These are phyloP conservation scores for Volvariella surrecta DNA, from an alignment of 1,284 basidiomycete species.

Conservation along the genomic window DNA sequence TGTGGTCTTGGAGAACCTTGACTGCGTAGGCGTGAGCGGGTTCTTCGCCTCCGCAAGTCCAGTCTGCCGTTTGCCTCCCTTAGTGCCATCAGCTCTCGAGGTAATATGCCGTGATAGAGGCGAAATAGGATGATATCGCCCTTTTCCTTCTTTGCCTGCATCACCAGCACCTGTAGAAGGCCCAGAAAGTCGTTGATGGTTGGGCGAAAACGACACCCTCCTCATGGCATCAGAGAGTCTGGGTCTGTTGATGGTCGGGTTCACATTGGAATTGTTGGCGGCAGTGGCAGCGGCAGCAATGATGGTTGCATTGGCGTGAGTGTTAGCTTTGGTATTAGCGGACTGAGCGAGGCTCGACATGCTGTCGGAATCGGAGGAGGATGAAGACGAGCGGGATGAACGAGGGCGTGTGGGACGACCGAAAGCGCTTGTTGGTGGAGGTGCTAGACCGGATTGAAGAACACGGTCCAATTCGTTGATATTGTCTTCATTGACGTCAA, in stretches of 20 bases:
- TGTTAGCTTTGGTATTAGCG: slow-evolving; percentile 43
- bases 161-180: slow-evolving; percentile 12
- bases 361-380: slow-evolving; percentile 36
- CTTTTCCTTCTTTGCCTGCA: slow-evolving; percentile 6
- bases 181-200: slow-evolving; percentile 50
- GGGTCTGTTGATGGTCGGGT: slow-evolving; percentile 23
- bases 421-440: slow-evolving; percentile 15
- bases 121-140: too few species aligned
- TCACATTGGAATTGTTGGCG: slow-evolving; percentile 10
- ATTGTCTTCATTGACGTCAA: slow-evolving; percentile 29
- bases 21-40: too few species aligned
- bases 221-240: slow-evolving; percentile 60
- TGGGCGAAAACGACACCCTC: slow-evolving; percentile 60
- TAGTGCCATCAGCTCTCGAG: too few species aligned
- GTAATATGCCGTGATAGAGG: too few species aligned
- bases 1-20: too few species aligned
- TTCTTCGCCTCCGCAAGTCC: too few species aligned
- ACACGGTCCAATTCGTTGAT: slow-evolving; percentile 58
- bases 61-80: too few species aligned
- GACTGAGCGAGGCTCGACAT: slow-evolving; percentile 12
- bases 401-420: slow-evolving; percentile 24
- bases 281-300: slow-evolving; percentile 24
- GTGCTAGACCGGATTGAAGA: slow-evolving; percentile 41
- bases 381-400: slow-evolving; percentile 34
- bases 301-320: slow-evolving; percentile 65